Percentiles rank a stretch among this genome's conserved stretches.
Conservation (phyloP, 164 flowering plant species). For the Nelumbo lutea region DNA sequence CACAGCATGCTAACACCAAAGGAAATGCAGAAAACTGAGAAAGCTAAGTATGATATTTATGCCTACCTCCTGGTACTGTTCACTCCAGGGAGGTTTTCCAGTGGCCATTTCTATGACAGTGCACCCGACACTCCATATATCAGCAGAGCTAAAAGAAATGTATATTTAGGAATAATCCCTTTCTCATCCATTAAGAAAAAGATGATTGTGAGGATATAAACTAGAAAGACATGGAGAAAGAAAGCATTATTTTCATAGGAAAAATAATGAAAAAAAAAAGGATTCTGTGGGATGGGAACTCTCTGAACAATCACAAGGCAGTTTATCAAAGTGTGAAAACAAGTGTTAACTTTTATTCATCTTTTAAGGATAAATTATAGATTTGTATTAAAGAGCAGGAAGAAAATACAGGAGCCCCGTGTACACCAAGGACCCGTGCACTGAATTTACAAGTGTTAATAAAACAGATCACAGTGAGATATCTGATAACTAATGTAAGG, state of each 20-base stretch:
- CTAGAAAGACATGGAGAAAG: background rate
- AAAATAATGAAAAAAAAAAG: background rate
- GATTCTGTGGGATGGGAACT: background rate
- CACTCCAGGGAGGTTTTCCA: conserved; percentile 99
- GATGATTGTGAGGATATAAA: background rate
- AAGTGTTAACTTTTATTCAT: background rate
- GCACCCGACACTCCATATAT: conserved; percentile 99
- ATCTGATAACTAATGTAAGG: background rate
- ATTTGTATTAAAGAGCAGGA: no score
- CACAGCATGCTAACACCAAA: background rate
- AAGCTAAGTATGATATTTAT: background rate
- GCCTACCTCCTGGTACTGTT: conserved; percentile 85
- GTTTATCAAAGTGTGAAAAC: background rate
- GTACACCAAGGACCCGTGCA: no score
- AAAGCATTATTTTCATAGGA: background rate
- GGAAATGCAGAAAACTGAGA: background rate
- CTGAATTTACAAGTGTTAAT: background rate
- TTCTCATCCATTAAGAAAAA: conserved; percentile 1
- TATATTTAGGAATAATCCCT: background rate
- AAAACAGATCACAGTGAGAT: background rate
- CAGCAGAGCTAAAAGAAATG: conserved; percentile 71
- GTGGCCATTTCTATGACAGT: conserved; percentile 99
- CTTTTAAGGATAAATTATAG: no score
- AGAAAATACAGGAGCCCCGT: no score
- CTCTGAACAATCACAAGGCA: background rate